Base-by-base conservation (phyloP, 2,329 filamentous ascomycete species). In the Venturia aucupariae region DNA sequence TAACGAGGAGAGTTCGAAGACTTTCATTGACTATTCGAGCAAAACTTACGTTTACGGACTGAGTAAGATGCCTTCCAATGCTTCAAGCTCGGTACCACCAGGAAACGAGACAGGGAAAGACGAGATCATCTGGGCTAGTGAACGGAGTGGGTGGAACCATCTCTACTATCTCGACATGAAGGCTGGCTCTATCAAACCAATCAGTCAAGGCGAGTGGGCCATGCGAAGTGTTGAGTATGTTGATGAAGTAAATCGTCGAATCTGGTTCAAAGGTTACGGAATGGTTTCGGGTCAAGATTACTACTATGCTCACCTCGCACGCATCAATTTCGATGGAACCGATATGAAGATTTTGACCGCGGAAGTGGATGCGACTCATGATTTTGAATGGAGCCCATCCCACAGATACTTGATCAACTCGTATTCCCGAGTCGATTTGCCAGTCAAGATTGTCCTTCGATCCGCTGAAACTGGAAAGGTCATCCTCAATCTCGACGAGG, bases 131-230 rank as follows among this genome's bases (percentile, higher is more conserved):
- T 71, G 70, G 70, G 68, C 68, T 24, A 70, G 68, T 61, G 70
- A 72, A 60, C 68, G 68, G 39, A 68, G 71, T 60, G 70, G 70
- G 17, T 71, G 70, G 70, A 71, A 72, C 55, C 70, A 72, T 62
- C 68, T 72, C 24, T 72, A 72, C 41, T 67, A 71, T 8, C 69
- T 67, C 66, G 69, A 71, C 60, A 57, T 70, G 48, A 62, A 66
- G 48, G 68, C 55, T 79, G 27, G 77, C 77, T 66, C 69, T 69
- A 54, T 75, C 70, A 66, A 73, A 68, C 41, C 71, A 70, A 71
- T 75, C 70, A 69, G 71, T 65, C 3, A 79, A 76, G 61, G 77
- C 76, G 54, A 77, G 74, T 72, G 69, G 68, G 60, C 69, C 17
- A 66, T 72, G 48, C 69, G 68, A 15, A 68, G 64, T 2, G 68